These are phyloP conservation scores for Mycena vitilis DNA, from an alignment of 768 basidiomycete genomes.

Conservation along the genomic window DNA sequence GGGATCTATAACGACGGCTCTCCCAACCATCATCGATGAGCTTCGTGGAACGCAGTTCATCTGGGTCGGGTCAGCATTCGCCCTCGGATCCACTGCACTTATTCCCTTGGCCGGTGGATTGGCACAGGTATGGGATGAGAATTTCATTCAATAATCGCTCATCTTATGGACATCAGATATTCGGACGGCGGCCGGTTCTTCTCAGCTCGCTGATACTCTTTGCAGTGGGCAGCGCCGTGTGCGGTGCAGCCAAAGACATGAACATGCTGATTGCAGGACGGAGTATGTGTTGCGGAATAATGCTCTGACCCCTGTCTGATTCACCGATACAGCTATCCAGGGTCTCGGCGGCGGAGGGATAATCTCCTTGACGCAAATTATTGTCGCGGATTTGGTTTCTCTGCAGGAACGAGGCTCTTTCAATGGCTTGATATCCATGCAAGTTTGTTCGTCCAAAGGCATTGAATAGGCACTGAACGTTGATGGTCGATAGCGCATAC, in stretches of 20 bases:
- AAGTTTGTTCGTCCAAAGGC: neutral
- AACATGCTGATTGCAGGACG: constrained; percentile 55
- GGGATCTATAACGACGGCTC: constrained; percentile 43
- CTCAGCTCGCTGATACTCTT: constrained; percentile 48
- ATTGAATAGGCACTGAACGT: too few species aligned
- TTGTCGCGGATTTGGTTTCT: constrained; percentile 50
- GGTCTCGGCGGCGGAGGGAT: constrained; percentile 51
- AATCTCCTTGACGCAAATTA: constrained; percentile 50
- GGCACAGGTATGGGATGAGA: constrained; percentile 35
- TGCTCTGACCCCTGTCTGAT: neutral
- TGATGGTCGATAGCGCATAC: constrained; percentile 43
- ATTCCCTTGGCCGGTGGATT: constrained; percentile 54
- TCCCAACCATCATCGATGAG: constrained; percentile 54
- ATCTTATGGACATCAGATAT: constrained; percentile 38
- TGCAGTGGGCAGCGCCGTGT: constrained; percentile 55
- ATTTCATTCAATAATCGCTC: too few species aligned
- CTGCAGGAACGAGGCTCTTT: constrained; percentile 57
- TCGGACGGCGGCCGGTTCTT: constrained; percentile 52
- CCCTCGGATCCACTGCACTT: constrained; percentile 53
- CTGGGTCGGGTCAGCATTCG: constrained; percentile 62
- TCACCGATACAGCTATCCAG: constrained; percentile 45
- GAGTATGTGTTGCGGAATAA: constrained; percentile 29
- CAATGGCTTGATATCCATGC: constrained; percentile 51
- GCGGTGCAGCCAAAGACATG: constrained; percentile 56
- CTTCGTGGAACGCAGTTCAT: constrained; percentile 52